Conservation (phyloP, 2,329 filamentous ascomycete species). For the Metarhizium brunneum region DNA sequence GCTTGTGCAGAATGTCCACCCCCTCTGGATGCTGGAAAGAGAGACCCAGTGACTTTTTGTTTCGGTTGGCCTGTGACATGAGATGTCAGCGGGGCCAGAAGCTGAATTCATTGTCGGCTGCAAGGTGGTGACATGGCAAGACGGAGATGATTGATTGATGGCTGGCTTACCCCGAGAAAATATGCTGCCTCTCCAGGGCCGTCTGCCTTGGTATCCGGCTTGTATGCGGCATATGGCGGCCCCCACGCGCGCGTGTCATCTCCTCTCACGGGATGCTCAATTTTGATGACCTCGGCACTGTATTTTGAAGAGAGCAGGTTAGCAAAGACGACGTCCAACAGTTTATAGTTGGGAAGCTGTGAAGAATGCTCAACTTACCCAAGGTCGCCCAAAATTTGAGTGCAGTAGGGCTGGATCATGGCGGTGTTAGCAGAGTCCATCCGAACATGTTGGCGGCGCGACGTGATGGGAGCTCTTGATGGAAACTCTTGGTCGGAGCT, state of each 20-base stretch:
- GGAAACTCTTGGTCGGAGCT: neutral
- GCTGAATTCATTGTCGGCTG: too few relatives aligned
- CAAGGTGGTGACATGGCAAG: neutral
- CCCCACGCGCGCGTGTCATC: constrained; percentile 97
- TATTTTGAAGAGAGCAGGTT: neutral
- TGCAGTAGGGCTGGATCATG: constrained; percentile 76
- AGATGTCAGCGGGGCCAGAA: neutral
- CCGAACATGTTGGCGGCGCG: too few relatives aligned
- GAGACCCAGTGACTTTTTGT: constrained; percentile 88
- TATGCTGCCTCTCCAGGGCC: constrained; percentile 91
- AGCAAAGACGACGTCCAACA: neutral
- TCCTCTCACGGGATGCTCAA: constrained; percentile 84
- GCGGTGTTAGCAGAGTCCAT: neutral
- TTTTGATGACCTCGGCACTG: constrained; percentile 92
- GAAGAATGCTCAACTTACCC: constrained; percentile 50
- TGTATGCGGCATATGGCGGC: constrained; percentile 81
- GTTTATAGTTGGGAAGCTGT: neutral
- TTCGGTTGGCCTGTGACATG: constrained; percentile 71
- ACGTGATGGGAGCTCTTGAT: too few relatives aligned
- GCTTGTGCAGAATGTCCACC: constrained; percentile 75
- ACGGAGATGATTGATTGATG: neutral
- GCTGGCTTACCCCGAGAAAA: constrained; percentile 65
- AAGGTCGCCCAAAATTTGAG: constrained; percentile 90
- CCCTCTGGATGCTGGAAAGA: constrained; percentile 83
- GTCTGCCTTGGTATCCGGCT: constrained; percentile 43